Evolutionary conservation across 352 stramenopile species (phyloP), one percentile per base, ranked within the genome.

Genomic region (Thraustotheca clavata): DNA sequence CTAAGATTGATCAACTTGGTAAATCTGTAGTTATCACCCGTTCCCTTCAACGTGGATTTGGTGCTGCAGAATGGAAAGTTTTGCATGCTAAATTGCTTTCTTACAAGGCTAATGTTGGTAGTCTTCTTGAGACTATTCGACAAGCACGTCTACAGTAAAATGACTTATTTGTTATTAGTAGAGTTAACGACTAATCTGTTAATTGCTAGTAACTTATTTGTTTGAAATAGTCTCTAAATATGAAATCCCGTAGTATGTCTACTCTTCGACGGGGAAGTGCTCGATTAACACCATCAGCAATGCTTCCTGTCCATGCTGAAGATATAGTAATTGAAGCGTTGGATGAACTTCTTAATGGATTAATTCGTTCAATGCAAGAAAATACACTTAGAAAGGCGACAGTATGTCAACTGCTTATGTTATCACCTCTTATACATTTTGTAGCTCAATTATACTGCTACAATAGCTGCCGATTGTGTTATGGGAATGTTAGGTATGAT

Each of bases 1-100:
- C 94, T 62, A 98, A 98, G 74, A 96, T 98, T 71, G 91, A 98
- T 74, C 94, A 98, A 71, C 75, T 98, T 57, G 76, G 82, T 54
- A 78, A 91, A 66, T 94, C 88, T 20, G 87, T 98, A 31, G 87
- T 97, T 67, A 80, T 94, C 49, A 87, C 79, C 43, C 80, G 77
- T 60, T 76, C 74, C 49, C 71, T 91, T 50, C 74, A 87, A 71
- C 81, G 83, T 40, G 73, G 80, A 35, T 97, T 98, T 67, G 87
- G 88, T 48, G 72, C 76, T 14, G 77, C 87, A 35, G 83, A 98
- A 73, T 98, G 93, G 93, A 86, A 87, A 62, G 79, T 88, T 35
- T 74, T 98, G 26, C 78, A 97, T 69, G 72, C 70, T 24, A 90
- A 91, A 71, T 77, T 98, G 50, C 73, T 94, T 70, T 66, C 83